Conservation (phyloP, 495 filamentous ascomycete genomes). For the Chaetomidium leptoderma region DNA sequence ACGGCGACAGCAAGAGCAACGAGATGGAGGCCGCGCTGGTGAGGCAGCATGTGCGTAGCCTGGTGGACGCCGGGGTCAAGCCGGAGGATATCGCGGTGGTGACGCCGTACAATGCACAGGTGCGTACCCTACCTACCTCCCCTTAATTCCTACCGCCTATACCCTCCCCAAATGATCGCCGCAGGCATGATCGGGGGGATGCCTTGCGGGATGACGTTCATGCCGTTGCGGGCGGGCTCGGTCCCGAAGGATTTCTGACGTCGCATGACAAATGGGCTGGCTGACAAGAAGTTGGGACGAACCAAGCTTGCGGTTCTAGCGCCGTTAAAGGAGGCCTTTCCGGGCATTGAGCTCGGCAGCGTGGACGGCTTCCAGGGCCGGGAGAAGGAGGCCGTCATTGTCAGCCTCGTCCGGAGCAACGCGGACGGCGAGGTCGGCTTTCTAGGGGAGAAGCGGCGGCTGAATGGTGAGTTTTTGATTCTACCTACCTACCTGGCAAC, state of each 20-base stretch:
- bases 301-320: slow-evolving; percentile 70
- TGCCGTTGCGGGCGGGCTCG: slow-evolving; percentile 9
- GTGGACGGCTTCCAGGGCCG: slow-evolving; percentile 97
- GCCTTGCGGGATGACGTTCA: slow-evolving; percentile 12
- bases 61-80: slow-evolving; percentile 73
- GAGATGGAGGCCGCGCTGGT: slow-evolving; percentile 84
- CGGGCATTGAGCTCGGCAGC: slow-evolving; percentile 83
- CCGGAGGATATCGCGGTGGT: slow-evolving; percentile 86
- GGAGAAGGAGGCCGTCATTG: slow-evolving; percentile 93
- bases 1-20: slow-evolving; percentile 90
- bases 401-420: slow-evolving; percentile 89
- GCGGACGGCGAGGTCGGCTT: slow-evolving; percentile 83
- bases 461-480: slow-evolving; percentile 72
- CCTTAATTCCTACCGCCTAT: not conserved
- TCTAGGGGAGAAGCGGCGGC: slow-evolving; percentile 80
- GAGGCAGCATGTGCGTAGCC: slow-evolving; percentile 62
- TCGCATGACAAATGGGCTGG: slow-evolving; percentile 8
- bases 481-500: no score
- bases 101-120: slow-evolving; percentile 95
- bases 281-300: slow-evolving; percentile 7
- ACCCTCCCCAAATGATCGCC: not conserved
- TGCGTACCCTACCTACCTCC: slow-evolving; percentile 27
- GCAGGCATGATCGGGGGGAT: not conserved
- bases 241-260: not conserved
- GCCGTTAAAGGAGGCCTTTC: slow-evolving; percentile 71